These are phyloP conservation scores for Mortierella sp. DNA, from an alignment of 371 early-diverging fungal genomes.

Conservation along the genomic window DNA sequence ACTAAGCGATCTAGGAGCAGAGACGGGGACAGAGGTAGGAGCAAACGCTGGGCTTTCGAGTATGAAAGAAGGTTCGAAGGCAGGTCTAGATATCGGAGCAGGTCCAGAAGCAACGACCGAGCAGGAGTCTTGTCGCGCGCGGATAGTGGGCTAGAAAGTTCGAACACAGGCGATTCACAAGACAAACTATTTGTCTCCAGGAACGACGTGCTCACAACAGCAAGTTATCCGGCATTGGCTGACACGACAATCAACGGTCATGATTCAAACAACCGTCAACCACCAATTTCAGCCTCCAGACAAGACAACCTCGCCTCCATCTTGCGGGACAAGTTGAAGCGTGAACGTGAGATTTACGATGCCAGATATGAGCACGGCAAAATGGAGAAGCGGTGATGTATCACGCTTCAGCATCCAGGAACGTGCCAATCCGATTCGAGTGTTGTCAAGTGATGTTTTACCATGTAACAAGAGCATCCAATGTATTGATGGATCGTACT, in stretches of 20 bases:
- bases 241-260: neutral
- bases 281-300: neutral
- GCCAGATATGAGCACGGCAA: constrained; percentile 3
- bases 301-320: constrained; percentile 2
- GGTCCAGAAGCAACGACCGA: neutral
- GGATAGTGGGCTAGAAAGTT: neutral
- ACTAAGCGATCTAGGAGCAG: constrained; percentile 1
- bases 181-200: too few species aligned
- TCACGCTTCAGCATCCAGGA: too few species aligned
- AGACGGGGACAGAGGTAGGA: constrained; percentile 6
- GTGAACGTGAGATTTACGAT: constrained; percentile 26
- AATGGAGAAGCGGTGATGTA: neutral
- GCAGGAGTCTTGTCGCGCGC: neutral
- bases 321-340: constrained; percentile 22
- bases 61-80: neutral
- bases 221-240: too few species aligned
- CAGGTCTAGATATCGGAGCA: neutral
- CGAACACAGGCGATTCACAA: neutral
- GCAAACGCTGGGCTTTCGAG: neutral
- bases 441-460: neutral
- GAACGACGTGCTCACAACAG: too few species aligned
- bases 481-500: constrained; percentile 15
- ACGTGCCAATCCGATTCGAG: too few species aligned
- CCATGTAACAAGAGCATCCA: constrained; percentile 5
- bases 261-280: too few species aligned